Percentiles rank a stretch among this genome's conserved stretches.
Evolutionary conservation across 306 rosid genomes (phyloP).

Genomic region (Medicago lupulina): DNA sequence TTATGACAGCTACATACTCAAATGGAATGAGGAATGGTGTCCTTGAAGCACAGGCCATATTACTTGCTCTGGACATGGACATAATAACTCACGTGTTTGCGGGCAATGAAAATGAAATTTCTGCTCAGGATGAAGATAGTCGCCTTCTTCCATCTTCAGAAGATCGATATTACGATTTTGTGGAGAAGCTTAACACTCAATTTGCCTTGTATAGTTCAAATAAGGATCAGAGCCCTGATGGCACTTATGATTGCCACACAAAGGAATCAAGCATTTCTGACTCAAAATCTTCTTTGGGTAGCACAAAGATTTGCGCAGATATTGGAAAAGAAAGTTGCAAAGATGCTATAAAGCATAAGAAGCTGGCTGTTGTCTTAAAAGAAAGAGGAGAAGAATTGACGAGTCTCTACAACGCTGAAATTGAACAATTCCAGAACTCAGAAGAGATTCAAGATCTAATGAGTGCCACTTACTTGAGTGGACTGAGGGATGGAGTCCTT

Average conservation of each 20-base stretch:
- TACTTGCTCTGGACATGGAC: background rate
- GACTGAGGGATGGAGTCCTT: constrained; percentile 9
- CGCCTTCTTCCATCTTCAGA: no score
- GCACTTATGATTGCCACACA: background rate
- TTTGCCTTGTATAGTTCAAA: no score
- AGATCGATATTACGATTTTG: background rate
- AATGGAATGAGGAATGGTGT: background rate
- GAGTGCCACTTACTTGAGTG: background rate
- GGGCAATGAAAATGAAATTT: background rate
- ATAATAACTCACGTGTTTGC: background rate
- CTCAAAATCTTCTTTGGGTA: no score
- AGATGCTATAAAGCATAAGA: background rate
- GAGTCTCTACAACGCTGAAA: background rate
- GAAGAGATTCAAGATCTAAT: background rate
- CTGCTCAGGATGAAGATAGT: background rate
- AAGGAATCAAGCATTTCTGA: no score
- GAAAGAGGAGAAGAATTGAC: constrained; percentile 1
- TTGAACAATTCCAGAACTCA: background rate
- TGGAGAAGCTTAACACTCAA: background rate
- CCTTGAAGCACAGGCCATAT: background rate
- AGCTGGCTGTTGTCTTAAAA: background rate
- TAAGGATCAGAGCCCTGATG: background rate
- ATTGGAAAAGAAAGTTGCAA: background rate
- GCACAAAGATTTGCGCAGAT: background rate
- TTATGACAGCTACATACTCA: background rate